Conservation (phyloP, 1,284 basidiomycete genomes). For the Leucoagaricus sp. region DNA sequence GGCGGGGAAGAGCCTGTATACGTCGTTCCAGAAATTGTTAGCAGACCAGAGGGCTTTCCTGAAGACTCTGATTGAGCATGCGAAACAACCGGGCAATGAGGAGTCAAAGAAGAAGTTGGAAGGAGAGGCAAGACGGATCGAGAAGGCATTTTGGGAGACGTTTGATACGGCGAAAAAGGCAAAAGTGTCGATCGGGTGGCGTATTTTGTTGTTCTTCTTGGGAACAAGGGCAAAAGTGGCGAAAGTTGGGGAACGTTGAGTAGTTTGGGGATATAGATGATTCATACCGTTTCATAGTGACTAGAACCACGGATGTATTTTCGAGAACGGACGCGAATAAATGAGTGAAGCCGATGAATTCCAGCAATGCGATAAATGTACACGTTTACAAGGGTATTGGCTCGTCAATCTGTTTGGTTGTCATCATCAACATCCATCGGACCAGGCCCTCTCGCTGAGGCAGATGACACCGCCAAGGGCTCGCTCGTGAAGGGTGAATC, state of each 20-base stretch:
- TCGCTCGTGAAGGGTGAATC: constrained; percentile 10
- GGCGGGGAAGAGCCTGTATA: constrained; percentile 23
- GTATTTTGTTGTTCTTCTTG: constrained; percentile 17
- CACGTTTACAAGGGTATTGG: neutral
- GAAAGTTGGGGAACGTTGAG: no score
- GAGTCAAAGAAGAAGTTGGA: constrained; percentile 13
- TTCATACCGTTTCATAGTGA: no score
- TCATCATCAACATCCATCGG: constrained; percentile 12
- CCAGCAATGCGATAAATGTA: neutral
- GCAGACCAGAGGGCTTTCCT: constrained; percentile 17
- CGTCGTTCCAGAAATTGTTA: constrained; percentile 22
- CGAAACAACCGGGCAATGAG: constrained; percentile 2
- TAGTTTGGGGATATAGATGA: no score
- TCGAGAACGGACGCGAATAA: no score
- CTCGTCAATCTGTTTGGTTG: neutral
- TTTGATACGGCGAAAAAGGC: constrained; percentile 17
- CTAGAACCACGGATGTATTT: no score
- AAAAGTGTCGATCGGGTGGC: constrained; percentile 18
- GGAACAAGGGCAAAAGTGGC: no score
- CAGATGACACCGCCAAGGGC: neutral
- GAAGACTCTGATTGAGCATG: constrained; percentile 4
- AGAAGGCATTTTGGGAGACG: constrained; percentile 13
- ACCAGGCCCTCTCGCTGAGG: neutral
- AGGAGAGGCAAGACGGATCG: constrained; percentile 16
- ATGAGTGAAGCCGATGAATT: constrained; percentile 1